Percentiles rank a stretch among this genome's conserved stretches.
Conservation (phyloP, 1,284 basidiomycete genomes). For the Uromyces viciae-fabae region DNA sequence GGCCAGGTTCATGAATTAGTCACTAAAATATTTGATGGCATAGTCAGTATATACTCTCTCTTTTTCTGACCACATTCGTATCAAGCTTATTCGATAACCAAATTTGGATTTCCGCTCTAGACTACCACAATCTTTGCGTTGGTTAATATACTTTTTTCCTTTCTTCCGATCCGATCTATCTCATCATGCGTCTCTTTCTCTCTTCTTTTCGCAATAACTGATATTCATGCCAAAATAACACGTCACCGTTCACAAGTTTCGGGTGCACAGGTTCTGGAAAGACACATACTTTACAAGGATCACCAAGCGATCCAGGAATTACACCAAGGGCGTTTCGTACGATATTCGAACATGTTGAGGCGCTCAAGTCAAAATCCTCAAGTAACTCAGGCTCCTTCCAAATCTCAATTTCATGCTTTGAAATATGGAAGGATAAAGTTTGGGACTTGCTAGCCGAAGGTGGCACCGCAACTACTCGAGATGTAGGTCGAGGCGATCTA, state of each 20-base stretch:
- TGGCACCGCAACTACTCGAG: not conserved
- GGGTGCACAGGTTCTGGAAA: constrained; percentile 43
- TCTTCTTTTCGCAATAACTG: no score
- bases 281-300: constrained; percentile 36
- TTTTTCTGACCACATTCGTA: no score
- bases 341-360: constrained; percentile 14
- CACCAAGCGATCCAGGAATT: constrained; percentile 28
- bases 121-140: constrained; percentile 40
- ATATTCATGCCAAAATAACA: not conserved
- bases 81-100: no score
- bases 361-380: not conserved
- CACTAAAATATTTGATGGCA: constrained; percentile 24
- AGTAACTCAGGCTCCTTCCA: not conserved
- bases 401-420: constrained; percentile 28
- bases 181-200: not conserved
- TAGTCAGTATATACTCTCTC: not conserved
- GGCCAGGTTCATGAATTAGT: constrained; percentile 19
- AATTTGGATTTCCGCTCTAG: not conserved
- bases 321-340: constrained; percentile 19
- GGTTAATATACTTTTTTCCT: not conserved
- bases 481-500: constrained; percentile 17
- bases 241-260: not conserved
- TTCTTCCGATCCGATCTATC: not conserved
- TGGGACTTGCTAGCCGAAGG: constrained; percentile 27
- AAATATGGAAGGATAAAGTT: constrained; percentile 41